These are phyloP conservation scores for Fomitopsis betulina DNA, from an alignment of 1,284 basidiomycete species.

Conservation along the genomic window DNA sequence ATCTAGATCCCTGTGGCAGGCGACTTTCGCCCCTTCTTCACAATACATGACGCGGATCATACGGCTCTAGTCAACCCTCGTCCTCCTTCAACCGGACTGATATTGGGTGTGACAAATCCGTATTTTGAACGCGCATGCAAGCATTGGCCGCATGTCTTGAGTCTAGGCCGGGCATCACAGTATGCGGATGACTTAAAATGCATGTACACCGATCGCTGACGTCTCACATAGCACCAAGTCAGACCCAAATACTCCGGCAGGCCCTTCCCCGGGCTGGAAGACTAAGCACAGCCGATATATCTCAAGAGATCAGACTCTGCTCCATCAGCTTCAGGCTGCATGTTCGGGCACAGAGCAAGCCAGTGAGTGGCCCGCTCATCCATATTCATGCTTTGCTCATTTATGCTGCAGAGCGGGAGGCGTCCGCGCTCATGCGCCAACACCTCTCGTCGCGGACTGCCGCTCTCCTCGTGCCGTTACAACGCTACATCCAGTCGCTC, in stretches of 20 bases:
- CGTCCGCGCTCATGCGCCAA: conserved; percentile 68
- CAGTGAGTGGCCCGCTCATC: conserved; percentile 38
- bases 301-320: conserved; percentile 74
- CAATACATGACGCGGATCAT: conserved; percentile 91
- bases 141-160: conserved; percentile 91
- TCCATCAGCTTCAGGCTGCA: conserved; percentile 64
- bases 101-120: conserved; percentile 94
- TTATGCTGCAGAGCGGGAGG: conserved; percentile 32
- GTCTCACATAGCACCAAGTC: neutral
- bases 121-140: conserved; percentile 85
- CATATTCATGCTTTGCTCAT: neutral
- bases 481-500: conserved; percentile 89
- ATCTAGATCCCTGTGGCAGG: conserved; percentile 75
- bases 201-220: neutral
- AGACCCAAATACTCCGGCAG: conserved; percentile 15
- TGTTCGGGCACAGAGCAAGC: conserved; percentile 43
- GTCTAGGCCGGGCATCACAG: conserved; percentile 47
- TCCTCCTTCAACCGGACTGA: conserved; percentile 78
- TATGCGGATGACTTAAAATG: conserved; percentile 23
- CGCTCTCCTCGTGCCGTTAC: conserved; percentile 86
- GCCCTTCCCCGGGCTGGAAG: conserved; percentile 68
- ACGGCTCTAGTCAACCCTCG: conserved; percentile 73
- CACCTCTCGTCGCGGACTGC: conserved; percentile 90
- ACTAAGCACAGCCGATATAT: conserved; percentile 83
- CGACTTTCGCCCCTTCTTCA: conserved; percentile 92